phyloP scores from a whole-genome alignment of 805 yeast species.

The Barnettozyma wickerhamii region DNA sequence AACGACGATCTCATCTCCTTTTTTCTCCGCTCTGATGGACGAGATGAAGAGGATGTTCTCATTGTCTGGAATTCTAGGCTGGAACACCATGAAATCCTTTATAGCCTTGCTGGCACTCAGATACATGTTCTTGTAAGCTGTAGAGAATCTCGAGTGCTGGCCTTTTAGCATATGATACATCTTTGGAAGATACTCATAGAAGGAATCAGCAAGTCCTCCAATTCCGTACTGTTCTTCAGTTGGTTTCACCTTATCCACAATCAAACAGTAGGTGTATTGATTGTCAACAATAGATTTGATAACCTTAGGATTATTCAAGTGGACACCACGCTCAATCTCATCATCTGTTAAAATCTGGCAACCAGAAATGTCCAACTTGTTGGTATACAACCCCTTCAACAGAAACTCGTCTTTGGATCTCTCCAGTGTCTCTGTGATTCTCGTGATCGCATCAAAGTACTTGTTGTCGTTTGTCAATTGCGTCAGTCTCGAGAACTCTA shows the following conservation, averaged over 20 bases:
- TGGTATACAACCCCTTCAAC: slow-evolving; percentile 42
- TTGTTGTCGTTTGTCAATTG: slow-evolving; percentile 44
- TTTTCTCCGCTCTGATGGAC: slow-evolving; percentile 23
- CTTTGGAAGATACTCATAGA: slow-evolving; percentile 47
- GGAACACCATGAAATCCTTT: slow-evolving; percentile 36
- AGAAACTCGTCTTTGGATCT: slow-evolving; percentile 29
- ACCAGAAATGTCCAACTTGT: slow-evolving; percentile 46
- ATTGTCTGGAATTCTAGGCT: slow-evolving; percentile 41
- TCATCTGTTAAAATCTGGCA: slow-evolving; percentile 32
- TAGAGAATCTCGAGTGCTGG: slow-evolving; percentile 26
- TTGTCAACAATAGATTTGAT: slow-evolving; percentile 32
- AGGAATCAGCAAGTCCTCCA: slow-evolving; percentile 42
- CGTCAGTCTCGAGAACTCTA: slow-evolving; percentile 50
- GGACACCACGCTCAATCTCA: slow-evolving; percentile 30
- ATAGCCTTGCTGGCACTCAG: slow-evolving; percentile 34
- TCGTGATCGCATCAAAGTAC: slow-evolving; percentile 47
- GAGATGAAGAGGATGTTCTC: slow-evolving; percentile 30
- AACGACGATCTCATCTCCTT: slow-evolving; percentile 3
- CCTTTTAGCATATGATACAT: slow-evolving; percentile 40
- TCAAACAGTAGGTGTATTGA: slow-evolving; percentile 30
- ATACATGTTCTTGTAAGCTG: slow-evolving; percentile 29
- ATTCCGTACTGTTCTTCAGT: slow-evolving; percentile 27
- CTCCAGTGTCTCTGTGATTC: slow-evolving; percentile 36
- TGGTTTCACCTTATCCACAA: slow-evolving; percentile 22
- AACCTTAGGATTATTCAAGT: slow-evolving; percentile 29